These are phyloP conservation scores for Aspergillus japonicus DNA, from an alignment of 2,329 filamentous ascomycete genomes.

Conservation along the genomic window DNA sequence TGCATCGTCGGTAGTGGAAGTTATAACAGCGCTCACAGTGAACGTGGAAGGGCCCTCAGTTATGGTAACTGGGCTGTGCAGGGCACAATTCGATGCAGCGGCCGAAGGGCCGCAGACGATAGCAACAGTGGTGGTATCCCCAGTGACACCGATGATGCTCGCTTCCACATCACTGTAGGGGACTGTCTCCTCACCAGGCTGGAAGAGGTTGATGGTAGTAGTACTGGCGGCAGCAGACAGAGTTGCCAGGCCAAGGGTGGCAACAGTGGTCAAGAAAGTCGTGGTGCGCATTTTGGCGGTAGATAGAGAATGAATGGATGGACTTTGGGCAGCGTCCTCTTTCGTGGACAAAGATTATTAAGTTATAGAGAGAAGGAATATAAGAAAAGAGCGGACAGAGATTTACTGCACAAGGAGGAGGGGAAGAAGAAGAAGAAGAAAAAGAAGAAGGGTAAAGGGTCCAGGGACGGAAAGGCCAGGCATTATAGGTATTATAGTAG, in stretches of 20 bases:
- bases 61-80: constrained; percentile 16
- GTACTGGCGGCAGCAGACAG: constrained; percentile 5
- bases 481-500: not conserved
- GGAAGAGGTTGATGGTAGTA: constrained; percentile 17
- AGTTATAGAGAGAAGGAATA: not conserved
- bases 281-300: not conserved
- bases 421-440: not conserved
- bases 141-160: constrained; percentile 19
- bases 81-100: constrained; percentile 5
- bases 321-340: not conserved
- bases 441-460: not conserved
- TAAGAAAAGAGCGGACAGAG: not conserved
- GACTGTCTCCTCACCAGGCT: constrained; percentile 7
- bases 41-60: constrained; percentile 24
- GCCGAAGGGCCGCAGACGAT: constrained; percentile 11
- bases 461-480: not conserved
- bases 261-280: not conserved
- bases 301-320: not conserved
- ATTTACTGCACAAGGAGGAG: not conserved
- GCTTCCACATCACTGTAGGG: constrained; percentile 5
- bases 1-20: constrained; percentile 5
- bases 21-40: constrained; percentile 11
- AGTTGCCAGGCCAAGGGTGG: not conserved
- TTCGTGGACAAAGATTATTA: not conserved
- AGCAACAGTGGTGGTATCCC: constrained; percentile 19